Base-by-base conservation (phyloP, 192 early-diverging fungal species). In the Helicostylum pulchrum region DNA sequence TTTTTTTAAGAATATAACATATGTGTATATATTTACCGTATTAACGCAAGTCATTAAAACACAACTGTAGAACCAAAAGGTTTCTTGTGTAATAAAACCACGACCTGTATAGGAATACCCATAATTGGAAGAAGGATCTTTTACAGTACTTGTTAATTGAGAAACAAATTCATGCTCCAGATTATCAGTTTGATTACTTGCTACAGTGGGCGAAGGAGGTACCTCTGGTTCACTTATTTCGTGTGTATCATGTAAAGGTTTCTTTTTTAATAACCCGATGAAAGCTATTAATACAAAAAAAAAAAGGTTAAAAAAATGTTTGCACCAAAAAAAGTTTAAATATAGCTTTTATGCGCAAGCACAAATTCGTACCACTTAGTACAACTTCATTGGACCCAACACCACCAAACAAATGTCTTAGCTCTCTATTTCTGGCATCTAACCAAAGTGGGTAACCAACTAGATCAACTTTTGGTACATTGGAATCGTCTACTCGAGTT, bases 31-130 rank as follows among this genome's bases (percentile, higher is more conserved):
- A 23, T 54, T 60, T 70, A 88, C 77, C n/a, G 81, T 82, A 42
- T 74, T 80, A n/a, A 88, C 71, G 45, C 85, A 83, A 4, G 83
- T 82, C 70, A 88, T 79, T 43, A 88, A 76, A 39, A 80, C 81
- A 36, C 83, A 88, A 53, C 71, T 73, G 19, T 87, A 80, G 43
- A 88, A 87, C 62, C 86, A 88, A 19, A 88, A 71, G 4, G 77
- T 77, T 53, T 87, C 78, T 59, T 88, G 87, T 3, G 85, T 87
- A 20, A 88, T 53, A 62, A 74, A 88, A 26, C 80, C 71, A 42
- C 83, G 74, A 3, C 86, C 86, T 21, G 82, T 85, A 20, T 84
- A 70, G 2, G 66, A 43, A 34, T 67, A 67, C n/a, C 71, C 71
- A 36, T 62, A 73, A 11, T 53, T 39, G 0, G 71, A 73, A 26